These are phyloP conservation scores for Neobulgaria alba DNA, from an alignment of 2,329 filamentous ascomycete genomes.

Conservation along the genomic window DNA sequence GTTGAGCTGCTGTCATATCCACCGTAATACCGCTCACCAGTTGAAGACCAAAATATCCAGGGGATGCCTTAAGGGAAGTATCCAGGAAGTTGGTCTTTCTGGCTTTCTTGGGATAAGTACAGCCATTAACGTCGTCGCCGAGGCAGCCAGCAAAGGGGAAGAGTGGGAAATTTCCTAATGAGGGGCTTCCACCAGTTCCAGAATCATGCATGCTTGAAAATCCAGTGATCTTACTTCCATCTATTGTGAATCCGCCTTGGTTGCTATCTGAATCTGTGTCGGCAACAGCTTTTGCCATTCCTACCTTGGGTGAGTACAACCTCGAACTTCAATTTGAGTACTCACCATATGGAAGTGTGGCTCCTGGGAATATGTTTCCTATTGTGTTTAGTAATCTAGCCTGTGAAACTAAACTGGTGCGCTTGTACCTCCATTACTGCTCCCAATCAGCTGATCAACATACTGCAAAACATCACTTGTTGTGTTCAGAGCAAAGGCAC, in stretches of 20 bases:
- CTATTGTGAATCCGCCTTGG: slow-evolving; percentile 38
- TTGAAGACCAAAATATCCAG: slow-evolving; percentile 56
- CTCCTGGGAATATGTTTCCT: slow-evolving; percentile 45
- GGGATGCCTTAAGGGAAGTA: slow-evolving; percentile 44
- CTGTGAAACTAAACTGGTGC: too few relatives aligned
- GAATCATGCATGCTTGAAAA: slow-evolving; percentile 41
- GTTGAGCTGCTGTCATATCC: slow-evolving; percentile 59
- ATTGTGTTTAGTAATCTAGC: too few relatives aligned
- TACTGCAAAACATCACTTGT: slow-evolving; percentile 23
- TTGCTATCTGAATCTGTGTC: slow-evolving; percentile 41
- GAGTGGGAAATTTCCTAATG: slow-evolving; percentile 38
- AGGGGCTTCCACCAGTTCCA: slow-evolving; percentile 37
- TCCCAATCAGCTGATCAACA: slow-evolving; percentile 43
- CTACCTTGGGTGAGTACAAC: slow-evolving; percentile 30
- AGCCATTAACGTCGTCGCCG: slow-evolving; percentile 44
- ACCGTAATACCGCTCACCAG: slow-evolving; percentile 47
- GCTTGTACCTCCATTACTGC: slow-evolving; percentile 43
- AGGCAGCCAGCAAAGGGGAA: slow-evolving; percentile 37
- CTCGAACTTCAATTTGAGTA: too few relatives aligned
- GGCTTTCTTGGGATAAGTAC: slow-evolving; percentile 38
- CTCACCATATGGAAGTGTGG: slow-evolving; percentile 42
- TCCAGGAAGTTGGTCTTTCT: slow-evolving; percentile 34
- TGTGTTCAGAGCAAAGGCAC: slow-evolving; percentile 15
- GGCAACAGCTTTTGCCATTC: slow-evolving; percentile 47
- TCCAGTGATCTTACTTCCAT: slow-evolving; percentile 40